These are phyloP conservation scores for Alnus rubra DNA, from an alignment of 306 rosid species.

Conservation along the genomic window DNA sequence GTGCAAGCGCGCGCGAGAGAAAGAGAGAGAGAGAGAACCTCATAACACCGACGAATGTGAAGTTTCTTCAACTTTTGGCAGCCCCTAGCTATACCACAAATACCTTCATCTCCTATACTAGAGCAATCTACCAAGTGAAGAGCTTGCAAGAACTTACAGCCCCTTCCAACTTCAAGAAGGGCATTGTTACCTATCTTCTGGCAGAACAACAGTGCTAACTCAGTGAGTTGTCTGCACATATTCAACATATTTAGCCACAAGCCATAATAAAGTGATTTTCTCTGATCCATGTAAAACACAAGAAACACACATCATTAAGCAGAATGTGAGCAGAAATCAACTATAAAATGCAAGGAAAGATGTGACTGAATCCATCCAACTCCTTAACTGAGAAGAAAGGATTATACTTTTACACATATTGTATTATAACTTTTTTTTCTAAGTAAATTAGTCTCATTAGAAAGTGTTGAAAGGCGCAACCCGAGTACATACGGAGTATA, in stretches of 20 bases:
- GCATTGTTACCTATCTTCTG: conserved; percentile 76
- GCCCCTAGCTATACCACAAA: conserved; percentile 81
- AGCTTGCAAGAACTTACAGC: conserved; percentile 84
- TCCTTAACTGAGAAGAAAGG: background rate
- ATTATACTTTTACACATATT: no score
- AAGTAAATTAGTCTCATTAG: no score
- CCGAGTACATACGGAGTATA: no score
- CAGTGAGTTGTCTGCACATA: conserved; percentile 66
- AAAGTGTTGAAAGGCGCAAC: no score
- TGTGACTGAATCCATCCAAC: conserved; percentile 6
- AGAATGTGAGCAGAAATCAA: background rate
- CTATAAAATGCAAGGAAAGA: background rate
- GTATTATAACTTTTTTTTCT: no score
- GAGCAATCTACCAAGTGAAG: conserved; percentile 97
- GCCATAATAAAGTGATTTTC: background rate
- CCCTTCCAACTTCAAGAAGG: conserved; percentile 73
- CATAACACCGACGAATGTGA: conserved; percentile 89
- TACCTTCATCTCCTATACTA: conserved; percentile 83
- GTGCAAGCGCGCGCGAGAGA: background rate
- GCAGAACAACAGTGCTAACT: conserved; percentile 80
- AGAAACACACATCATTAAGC: background rate
- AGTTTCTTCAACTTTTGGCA: conserved; percentile 87
- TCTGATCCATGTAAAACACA: background rate
- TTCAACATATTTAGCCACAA: conserved; percentile 18
- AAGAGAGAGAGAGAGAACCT: conserved; percentile 46